Base-by-base conservation (phyloP, 2,329 filamentous ascomycete genomes). In the Colletotrichum simmondsii region DNA sequence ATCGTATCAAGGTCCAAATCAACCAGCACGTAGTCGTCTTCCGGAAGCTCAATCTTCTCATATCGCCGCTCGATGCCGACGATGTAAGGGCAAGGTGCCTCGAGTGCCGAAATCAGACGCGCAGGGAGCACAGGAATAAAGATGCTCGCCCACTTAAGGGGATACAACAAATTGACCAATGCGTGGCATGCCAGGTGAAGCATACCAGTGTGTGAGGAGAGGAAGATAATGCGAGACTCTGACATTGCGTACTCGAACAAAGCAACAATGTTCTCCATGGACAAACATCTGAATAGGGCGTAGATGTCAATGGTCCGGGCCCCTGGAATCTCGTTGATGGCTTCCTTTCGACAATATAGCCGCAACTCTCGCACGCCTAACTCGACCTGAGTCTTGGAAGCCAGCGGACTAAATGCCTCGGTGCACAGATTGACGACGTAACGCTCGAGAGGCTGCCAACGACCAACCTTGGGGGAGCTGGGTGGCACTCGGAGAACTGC, bases 341-440 rank as follows among this genome's bases (percentile, higher is more conserved):
- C 97, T 81, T 98, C 97, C 80, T 97, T 97, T 46, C 97, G 91
- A 7, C 97, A 95, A 82, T 97, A 98, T 65, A 99, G 87, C 37
- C 95, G 93, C 76, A 99, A 84, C 81, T 99, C 97, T 71, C 97
- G 91, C 37, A 99, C 91, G 1, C 93, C 92, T 49, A 98, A 87
- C 83, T 99, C 97, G 37, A 98, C 95, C 81, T 99, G 97, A 0
- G 96, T 98, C 83, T 97, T 96, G 52, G 97, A 98, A 42, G 93
- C 94, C 63, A 98, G 90, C 1, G 97, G 97, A 79, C 94, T 96
- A 79, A 97, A 93, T 2, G 97, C 97, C 83, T 98, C 96, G 11
- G 95, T 95, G 83, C 97, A 99, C 42, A 99, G 87, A 81, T 98
- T 98, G 84, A 98, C 93, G 42, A 99, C 95, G 81, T 98, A 99